Evolutionary conservation across 768 basidiomycete genomes (phyloP).

Genomic region (Boletus vermiculosoides): DNA sequence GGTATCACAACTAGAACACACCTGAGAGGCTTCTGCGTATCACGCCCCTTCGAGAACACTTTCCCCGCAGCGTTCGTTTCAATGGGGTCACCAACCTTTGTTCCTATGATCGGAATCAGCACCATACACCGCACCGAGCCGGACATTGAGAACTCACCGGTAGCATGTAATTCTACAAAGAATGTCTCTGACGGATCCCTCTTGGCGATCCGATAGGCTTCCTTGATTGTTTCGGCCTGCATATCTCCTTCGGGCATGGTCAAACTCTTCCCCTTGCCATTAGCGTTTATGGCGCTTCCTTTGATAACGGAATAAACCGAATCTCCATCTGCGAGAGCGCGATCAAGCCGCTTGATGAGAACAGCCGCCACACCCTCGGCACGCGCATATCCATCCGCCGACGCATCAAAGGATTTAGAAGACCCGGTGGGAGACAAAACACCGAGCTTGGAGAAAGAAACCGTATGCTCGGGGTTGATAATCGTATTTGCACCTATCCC

Average conservation of each 20-base stretch:
- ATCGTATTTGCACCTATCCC: slow-evolving; percentile 28
- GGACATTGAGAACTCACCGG: slow-evolving; percentile 28
- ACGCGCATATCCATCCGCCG: slow-evolving; percentile 34
- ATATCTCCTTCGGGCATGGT: slow-evolving; percentile 37
- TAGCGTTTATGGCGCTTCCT: slow-evolving; percentile 35
- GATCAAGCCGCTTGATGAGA: slow-evolving; percentile 35
- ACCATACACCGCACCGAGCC: neutral
- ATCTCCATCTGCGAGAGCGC: slow-evolving; percentile 32
- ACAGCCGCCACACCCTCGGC: slow-evolving; percentile 32
- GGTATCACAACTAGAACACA: neutral
- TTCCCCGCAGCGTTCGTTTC: slow-evolving; percentile 50
- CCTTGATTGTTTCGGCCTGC: slow-evolving; percentile 34
- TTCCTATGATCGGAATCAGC: slow-evolving; percentile 22
- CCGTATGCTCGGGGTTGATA: slow-evolving; percentile 27
- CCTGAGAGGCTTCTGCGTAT: slow-evolving; percentile 19
- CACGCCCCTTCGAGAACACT: slow-evolving; percentile 28
- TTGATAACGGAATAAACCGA: slow-evolving; percentile 31
- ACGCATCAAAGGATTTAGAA: slow-evolving; percentile 33
- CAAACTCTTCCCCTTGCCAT: slow-evolving; percentile 34
- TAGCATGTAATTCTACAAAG: slow-evolving; percentile 51
- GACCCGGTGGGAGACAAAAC: slow-evolving; percentile 37
- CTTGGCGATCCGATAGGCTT: slow-evolving; percentile 30
- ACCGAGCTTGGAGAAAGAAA: slow-evolving; percentile 29
- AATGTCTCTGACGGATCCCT: slow-evolving; percentile 41
- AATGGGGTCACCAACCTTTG: slow-evolving; percentile 48